Evolutionary conservation across 495 filamentous ascomycete species (phyloP), one percentile per base, ranked within the genome.

Genomic region (Penicillium silybi): DNA sequence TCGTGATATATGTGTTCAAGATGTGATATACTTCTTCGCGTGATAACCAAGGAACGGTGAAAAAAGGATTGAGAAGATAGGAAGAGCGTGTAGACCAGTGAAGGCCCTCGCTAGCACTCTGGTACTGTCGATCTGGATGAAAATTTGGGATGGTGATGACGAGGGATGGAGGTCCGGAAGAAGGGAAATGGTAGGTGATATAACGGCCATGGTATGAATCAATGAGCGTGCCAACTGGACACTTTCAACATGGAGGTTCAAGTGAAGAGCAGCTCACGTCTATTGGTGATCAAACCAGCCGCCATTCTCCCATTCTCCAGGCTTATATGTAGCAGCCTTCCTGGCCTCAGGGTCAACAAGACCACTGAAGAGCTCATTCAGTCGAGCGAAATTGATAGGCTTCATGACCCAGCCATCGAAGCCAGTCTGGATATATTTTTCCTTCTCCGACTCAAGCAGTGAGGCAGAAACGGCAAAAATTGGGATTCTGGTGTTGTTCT

Each of bases 351-450:
- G 64, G 27, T 81, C 68, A 18, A 73, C 67, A 23, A 89, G 83
- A 0, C 86, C 85, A 1, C 58, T 56, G 10, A 92, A 65, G 10
- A 90, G 65, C n/a, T 67, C 64, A 64, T 80, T 75, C 15, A 90
- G 67, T 17, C 87, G 69, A 50, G 82, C 81, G 57, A 92, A 91
- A 58, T 90, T 79, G 53, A 92, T 82, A 0, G 88, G 88, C 59
- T 91, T 91, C 60, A 88, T 80, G 46, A 96, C 88, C 89, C 90
- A 97, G 35, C 88, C 92, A 55, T 97, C 92, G 58, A 96, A 96
- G 1, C 92, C 92, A 2, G 81, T 79, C n/a, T 85, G 77, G 32
- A 89, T 80, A 63, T 96, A 97, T 6, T 66, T 81, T 18, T 83
- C 67, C 17, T 73, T 78, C 6, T 90, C 80, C 29, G 75, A 79